Evolutionary conservation across 1,139 yeast genomes (phyloP), one percentile per base, ranked within the genome.

Genomic region (Scheffersomyces insectosa): DNA sequence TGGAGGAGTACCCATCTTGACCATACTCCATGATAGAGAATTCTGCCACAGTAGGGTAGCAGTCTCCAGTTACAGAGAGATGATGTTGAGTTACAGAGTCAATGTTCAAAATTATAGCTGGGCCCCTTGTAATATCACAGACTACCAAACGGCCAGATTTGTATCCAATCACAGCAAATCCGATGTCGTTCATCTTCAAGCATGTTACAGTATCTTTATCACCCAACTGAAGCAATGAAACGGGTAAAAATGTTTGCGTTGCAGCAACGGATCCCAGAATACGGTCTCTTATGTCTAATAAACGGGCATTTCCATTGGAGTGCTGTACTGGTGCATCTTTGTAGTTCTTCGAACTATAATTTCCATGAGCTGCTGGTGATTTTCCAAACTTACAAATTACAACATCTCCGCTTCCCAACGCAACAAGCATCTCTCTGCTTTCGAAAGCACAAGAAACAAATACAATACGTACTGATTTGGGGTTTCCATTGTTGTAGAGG

Each of bases 141-240:
- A 93, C 84, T 3, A 85, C 66, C 28, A 93, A 54, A 35, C 82
- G 75, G 20, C 99, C 99, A 11, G 85, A 79, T 39, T 77, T 77
- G 61, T 88, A 90, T 0, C 88, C 96, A 39, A 88, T 70, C 0
- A 90, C 96, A 4, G 87, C 88, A 68, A 93, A 90, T 0, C 97
- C 97, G 40, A 89, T 73, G 49, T 86, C 79, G 49, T 91, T 83
- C 62, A 87, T 78, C 43, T 77, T 75, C 39, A 91, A 54, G 1
- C 88, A 79, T 0, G 91, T 72, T 3, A 87, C 82, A 6, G 36
- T 39, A 25, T 36, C 40, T 8, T 13, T 36, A 37, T 49, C 49
- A 4, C 51, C 52, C 2, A 87, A 39, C 29, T 57, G 62, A 42
- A 74, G 54, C 35, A 73, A 72, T 37, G 79, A 74, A 20, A 72